A percentile compares a stretch with the other conserved stretches of the same genome.
phyloP scores from a whole-genome alignment of 345 rosid genomes.

The Bruguiera parviflora region DNA sequence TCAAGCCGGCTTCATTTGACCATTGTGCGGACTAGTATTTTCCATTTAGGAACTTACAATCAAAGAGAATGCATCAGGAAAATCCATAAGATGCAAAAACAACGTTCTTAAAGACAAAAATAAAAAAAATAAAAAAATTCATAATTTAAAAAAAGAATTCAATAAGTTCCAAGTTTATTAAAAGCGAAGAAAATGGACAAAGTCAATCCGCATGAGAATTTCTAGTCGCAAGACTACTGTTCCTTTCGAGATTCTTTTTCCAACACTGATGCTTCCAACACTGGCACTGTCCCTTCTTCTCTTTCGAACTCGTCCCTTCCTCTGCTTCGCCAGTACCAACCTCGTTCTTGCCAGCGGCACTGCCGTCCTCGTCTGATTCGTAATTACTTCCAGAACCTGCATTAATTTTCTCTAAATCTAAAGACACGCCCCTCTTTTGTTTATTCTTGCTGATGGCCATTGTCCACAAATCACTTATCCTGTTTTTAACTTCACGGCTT shows the following conservation, averaged over 20 bases:
- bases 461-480: constrained; percentile 28
- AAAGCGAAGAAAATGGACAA: too few relatives aligned
- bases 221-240: constrained; percentile 12
- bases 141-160: too few relatives aligned
- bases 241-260: constrained; percentile 34
- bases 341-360: neutral
- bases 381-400: neutral
- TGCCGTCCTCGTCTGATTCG: neutral
- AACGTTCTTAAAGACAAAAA: too few relatives aligned
- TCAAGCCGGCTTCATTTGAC: too few relatives aligned
- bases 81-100: too few relatives aligned
- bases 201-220: constrained; percentile 8
- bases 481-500: constrained; percentile 20
- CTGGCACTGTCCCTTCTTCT: constrained; percentile 29
- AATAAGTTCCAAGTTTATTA: too few relatives aligned
- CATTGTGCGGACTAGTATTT: too few relatives aligned
- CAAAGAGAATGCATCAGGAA: too few relatives aligned
- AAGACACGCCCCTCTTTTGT: neutral
- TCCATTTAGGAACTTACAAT: too few relatives aligned
- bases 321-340: neutral
- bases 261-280: constrained; percentile 36
- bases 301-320: constrained; percentile 5
- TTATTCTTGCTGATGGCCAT: constrained; percentile 2
- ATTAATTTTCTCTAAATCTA: neutral
- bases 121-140: too few relatives aligned